These are phyloP conservation scores for Debaryomyces sp. DNA, from an alignment of 1,139 yeast genomes.

Conservation along the genomic window DNA sequence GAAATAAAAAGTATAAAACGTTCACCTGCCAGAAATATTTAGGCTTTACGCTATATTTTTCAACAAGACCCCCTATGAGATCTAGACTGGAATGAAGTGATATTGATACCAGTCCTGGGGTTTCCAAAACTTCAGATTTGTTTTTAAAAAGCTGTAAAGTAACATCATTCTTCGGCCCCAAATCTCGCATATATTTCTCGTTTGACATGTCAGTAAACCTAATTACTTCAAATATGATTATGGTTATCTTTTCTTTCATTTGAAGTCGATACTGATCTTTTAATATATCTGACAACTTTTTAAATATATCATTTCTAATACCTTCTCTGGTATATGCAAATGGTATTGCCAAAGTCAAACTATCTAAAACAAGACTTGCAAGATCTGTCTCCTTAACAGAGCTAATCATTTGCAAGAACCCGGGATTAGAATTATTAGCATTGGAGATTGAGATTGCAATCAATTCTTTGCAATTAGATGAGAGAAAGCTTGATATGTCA, in stretches of 20 bases:
- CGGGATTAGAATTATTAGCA: constrained; percentile 1
- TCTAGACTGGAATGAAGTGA: constrained; percentile 31
- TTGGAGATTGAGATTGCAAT: constrained; percentile 35
- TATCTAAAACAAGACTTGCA: constrained; percentile 27
- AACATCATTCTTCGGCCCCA: constrained; percentile 14
- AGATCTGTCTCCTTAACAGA: constrained; percentile 16
- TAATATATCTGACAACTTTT: constrained; percentile 16
- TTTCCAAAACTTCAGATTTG: constrained; percentile 14
- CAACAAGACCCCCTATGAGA: constrained; percentile 19
- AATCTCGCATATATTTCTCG: constrained; percentile 21
- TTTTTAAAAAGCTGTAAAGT: constrained; percentile 10
- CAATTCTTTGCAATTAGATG: constrained; percentile 34
- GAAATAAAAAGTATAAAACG: constrained; percentile 38
- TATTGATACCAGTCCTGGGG: constrained; percentile 20
- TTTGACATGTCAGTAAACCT: constrained; percentile 43
- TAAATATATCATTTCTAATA: constrained; percentile 37
- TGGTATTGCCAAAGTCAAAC: constrained; percentile 43
- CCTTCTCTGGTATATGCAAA: constrained; percentile 51
- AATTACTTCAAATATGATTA: constrained; percentile 30
- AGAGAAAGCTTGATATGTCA: constrained; percentile 26
- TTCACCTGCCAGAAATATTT: constrained; percentile 40
- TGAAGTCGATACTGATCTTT: constrained; percentile 16
- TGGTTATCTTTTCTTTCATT: constrained; percentile 20
- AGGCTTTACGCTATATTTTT: constrained; percentile 18
- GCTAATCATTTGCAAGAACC: constrained; percentile 21